Percentiles rank a stretch among this genome's conserved stretches.
These are phyloP conservation scores for Hericium coralloides DNA, from an alignment of 768 basidiomycete genomes.

Conservation along the genomic window DNA sequence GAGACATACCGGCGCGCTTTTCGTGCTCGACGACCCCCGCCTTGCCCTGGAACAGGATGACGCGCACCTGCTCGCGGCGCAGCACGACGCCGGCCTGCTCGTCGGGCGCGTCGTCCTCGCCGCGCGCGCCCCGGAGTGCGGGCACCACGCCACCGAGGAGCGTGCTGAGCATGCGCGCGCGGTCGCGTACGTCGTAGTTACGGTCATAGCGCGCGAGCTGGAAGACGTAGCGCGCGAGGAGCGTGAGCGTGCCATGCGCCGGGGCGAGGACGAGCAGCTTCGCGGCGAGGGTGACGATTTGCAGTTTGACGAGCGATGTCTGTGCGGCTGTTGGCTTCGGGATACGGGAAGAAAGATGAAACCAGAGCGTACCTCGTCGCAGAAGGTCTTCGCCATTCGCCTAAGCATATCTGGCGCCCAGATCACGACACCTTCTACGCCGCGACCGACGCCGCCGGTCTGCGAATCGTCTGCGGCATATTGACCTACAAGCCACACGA, in stretches of 20 bases:
- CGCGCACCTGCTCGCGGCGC: constrained; percentile 69
- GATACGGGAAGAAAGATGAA: background rate
- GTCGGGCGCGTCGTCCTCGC: constrained; percentile 26
- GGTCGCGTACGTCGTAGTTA: constrained; percentile 87
- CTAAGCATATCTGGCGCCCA: constrained; percentile 90
- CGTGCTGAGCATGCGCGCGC: constrained; percentile 68
- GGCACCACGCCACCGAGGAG: constrained; percentile 50
- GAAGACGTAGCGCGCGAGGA: constrained; percentile 67
- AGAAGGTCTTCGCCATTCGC: constrained; percentile 67
- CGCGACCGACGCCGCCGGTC: constrained; percentile 16
- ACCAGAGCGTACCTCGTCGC: constrained; percentile 45
- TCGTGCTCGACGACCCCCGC: constrained; percentile 31
- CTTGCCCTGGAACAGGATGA: constrained; percentile 78
- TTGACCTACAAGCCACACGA: constrained; percentile 91
- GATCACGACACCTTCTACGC: constrained; percentile 48
- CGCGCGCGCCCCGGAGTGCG: constrained; percentile 13
- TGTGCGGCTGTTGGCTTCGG: constrained; percentile 19
- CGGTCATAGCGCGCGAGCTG: constrained; percentile 81
- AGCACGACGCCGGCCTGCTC: constrained; percentile 67
- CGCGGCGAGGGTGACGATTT: constrained; percentile 76
- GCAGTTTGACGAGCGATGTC: constrained; percentile 67
- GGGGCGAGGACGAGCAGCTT: constrained; percentile 72
- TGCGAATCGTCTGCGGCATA: constrained; percentile 50
- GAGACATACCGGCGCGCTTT: constrained; percentile 4
- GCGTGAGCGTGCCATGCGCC: constrained; percentile 36